These are phyloP conservation scores for Cubamyces lactineus DNA, from an alignment of 768 basidiomycete genomes.

Conservation along the genomic window DNA sequence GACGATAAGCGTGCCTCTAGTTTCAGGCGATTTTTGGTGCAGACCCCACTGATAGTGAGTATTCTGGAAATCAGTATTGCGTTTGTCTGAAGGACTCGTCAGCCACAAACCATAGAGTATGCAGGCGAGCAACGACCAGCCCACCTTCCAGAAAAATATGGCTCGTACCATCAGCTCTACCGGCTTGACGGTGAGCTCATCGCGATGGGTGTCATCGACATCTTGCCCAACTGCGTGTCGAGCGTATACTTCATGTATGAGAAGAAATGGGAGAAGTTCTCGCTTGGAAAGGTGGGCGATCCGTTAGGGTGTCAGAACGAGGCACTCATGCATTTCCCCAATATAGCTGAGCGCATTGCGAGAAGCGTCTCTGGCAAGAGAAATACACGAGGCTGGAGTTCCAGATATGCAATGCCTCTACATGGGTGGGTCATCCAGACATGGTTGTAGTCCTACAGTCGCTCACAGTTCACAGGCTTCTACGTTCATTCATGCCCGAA, in stretches of 20 bases:
- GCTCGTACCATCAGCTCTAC: constrained; percentile 93
- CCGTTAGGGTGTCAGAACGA: neutral
- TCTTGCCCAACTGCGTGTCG: constrained; percentile 84
- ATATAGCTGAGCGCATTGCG: constrained; percentile 82
- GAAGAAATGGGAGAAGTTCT: constrained; percentile 64
- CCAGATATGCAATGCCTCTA: constrained; percentile 70
- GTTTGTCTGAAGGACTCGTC: neutral
- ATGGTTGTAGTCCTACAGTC: neutral
- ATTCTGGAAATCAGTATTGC: no score
- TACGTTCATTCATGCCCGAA: constrained; percentile 93
- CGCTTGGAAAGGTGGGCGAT: constrained; percentile 66
- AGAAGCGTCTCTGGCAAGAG: constrained; percentile 73
- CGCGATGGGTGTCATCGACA: constrained; percentile 87
- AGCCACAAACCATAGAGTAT: constrained; percentile 70
- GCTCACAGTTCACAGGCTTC: constrained; percentile 59
- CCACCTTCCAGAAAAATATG: constrained; percentile 77
- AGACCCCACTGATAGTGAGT: constrained; percentile 72
- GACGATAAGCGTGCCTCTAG: constrained; percentile 47
- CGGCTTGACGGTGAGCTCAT: constrained; percentile 79
- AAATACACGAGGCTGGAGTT: constrained; percentile 74
- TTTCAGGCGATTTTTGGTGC: constrained; percentile 79
- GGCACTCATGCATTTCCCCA: neutral
- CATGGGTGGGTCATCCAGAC: constrained; percentile 66
- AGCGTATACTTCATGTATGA: constrained; percentile 93
- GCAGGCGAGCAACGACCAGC: constrained; percentile 42